phyloP scores from a whole-genome alignment of 2,329 filamentous ascomycete species.

The Bipolaris cookei region DNA sequence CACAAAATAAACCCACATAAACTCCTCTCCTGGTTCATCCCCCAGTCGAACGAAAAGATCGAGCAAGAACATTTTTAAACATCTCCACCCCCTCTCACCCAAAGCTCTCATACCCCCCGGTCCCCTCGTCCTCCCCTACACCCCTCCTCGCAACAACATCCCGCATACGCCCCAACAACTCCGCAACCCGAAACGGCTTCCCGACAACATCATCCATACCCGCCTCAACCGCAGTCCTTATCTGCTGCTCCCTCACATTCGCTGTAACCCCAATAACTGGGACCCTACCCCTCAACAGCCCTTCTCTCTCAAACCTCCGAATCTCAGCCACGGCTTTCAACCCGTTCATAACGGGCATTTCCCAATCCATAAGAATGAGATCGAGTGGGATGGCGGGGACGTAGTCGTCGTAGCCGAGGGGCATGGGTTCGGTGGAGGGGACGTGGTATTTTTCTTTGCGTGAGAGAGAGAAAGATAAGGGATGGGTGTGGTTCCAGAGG shows the following conservation, averaged over 20 bases:
- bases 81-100: background rate
- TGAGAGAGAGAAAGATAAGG: conserved; percentile 55
- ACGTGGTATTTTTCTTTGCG: conserved; percentile 36
- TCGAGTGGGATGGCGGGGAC: conserved; percentile 16
- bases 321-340: conserved; percentile 37
- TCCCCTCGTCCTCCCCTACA: background rate
- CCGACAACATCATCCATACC: conserved; percentile 66
- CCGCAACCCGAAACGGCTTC: conserved; percentile 68
- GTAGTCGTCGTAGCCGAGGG: background rate
- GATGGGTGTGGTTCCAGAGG: conserved; percentile 27
- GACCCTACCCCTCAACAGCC: conserved; percentile 27
- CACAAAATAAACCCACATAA: too few species aligned
- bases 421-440: conserved; percentile 10
- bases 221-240: conserved; percentile 34
- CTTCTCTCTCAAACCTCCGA: conserved; percentile 30
- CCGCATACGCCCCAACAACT: conserved; percentile 33
- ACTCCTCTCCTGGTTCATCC: too few species aligned
- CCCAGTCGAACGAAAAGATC: too few species aligned
- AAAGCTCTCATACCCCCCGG: background rate
- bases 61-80: background rate
- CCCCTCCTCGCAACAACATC: conserved; percentile 13
- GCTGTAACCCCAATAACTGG: conserved; percentile 47
- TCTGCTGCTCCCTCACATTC: conserved; percentile 44
- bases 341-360: conserved; percentile 47
- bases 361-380: conserved; percentile 45